Evolutionary conservation across 2,329 filamentous ascomycete genomes (phyloP), one percentile per base, ranked within the genome.

Genomic region (Sporothrix schenckii): DNA sequence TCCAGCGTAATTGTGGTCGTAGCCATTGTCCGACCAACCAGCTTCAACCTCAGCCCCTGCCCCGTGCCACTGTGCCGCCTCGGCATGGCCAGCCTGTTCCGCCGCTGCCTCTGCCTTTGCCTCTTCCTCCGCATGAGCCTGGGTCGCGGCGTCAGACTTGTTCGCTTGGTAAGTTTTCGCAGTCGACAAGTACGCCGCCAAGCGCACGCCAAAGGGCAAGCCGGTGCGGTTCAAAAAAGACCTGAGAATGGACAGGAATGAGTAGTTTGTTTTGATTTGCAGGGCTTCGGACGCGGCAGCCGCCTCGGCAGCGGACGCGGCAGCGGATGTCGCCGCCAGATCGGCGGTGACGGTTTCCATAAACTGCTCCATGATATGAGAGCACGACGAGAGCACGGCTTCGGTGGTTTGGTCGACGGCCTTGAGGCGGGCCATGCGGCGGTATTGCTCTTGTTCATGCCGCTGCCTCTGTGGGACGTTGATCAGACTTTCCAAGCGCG

Each of bases 401-500:
- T 56, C 54, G 3, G 56, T 60, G 1, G 66, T 63, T n/a, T 72
- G 66, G 24, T 74, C 70, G 19, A 71, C 56, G 0, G 69, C 68
- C 53, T 70, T 71, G 27, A 72, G 41, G 34, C 61, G 56, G 2
- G 74, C 73, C 74, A 74, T 73, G 54, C 66, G 69, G 7, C 69
- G 67, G 66, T 73, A 75, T 60, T 54, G 44, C 27, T 50, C 30
- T 60, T 68, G 61, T 34, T 71, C 70, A 4, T 41, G 50, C 14
- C 16, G 41, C 16, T 24, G 27, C 24, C 14, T 47, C 19, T 21
- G 16, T 5, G 63, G 52, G 4, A 19, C 44, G 21, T 30, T 11
- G 4, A 19, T 27, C 9, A 74, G 68, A 24, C 30, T 16, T 4
- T 49, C 30, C 1, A 74, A 13, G n/a, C 63, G 56, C 5, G 16